Evolutionary conservation across 2,329 filamentous ascomycete species (phyloP), one percentile per base, ranked within the genome.

Genomic region (Pyricularia grisea): DNA sequence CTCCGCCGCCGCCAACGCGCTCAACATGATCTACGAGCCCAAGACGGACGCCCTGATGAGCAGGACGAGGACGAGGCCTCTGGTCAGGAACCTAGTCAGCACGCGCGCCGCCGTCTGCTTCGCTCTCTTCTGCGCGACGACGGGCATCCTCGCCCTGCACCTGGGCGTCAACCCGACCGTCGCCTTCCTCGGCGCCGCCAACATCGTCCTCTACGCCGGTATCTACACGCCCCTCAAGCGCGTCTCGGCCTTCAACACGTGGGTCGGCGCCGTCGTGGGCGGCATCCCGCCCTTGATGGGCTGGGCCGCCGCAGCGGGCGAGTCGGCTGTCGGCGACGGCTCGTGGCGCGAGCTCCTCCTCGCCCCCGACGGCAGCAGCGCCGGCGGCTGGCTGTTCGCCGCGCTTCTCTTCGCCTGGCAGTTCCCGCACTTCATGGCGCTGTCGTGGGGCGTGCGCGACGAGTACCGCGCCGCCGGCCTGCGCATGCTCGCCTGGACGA

Each of bases 21-120:
- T 98, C 73, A 99, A 99, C 79, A 99, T 99, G 95, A 88, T 97
- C 70, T 93, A 97, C 79, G 95, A 99, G 79, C 92, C 90, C 11
- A 85, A 89, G 70, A 94, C 94, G 76, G 95, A 99, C 78, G 92
- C 93, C 65, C 88, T 91, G 75, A 99, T 99, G 95, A 89, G 87
- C 50, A 88, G 95, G n/a, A 99, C 95, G 2, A 87, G 92, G 31
- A 97, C 97, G 74, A 83, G 95, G 4, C 95, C 95, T 0, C 83
- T 99, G 0, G 95, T 97, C 3, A 87, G 95, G 66, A 88, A 88
- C 9, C 86, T 99, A 1, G 83, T 99, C 60, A 89, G 88, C 50
- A 84, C 84, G 4, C 86, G 88, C 31, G 87, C 86, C 23, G 95
- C 95, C 4, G 80, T 92, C 2, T 73, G 91, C 20, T 99, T 98